These are phyloP conservation scores for Toxicodendron radicans DNA, from an alignment of 345 rosid species.

Conservation along the genomic window DNA sequence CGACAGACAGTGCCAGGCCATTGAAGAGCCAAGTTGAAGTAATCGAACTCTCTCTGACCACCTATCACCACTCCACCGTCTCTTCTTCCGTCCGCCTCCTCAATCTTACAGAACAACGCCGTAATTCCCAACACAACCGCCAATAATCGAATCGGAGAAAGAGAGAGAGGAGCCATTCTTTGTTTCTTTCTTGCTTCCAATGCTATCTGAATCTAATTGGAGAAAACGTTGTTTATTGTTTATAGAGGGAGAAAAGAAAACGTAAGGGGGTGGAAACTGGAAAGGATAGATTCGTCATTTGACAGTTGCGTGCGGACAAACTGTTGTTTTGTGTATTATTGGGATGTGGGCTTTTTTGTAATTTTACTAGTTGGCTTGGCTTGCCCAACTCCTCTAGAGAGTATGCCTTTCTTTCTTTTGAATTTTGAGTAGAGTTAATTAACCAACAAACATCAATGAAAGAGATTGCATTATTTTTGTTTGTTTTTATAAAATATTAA, in stretches of 20 bases:
- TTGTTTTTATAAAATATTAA: too few relatives aligned
- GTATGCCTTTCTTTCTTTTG: too few relatives aligned
- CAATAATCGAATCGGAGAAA: conserved; percentile 18
- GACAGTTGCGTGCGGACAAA: too few relatives aligned
- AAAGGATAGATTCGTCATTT: neutral
- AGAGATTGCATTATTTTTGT: too few relatives aligned
- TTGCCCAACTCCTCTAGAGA: too few relatives aligned
- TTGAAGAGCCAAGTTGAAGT: conserved; percentile 73
- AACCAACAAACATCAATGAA: too few relatives aligned
- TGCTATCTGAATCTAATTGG: neutral
- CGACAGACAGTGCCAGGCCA: conserved; percentile 91
- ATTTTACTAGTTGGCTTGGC: too few relatives aligned
- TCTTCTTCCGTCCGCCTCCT: conserved; percentile 9
- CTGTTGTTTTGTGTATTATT: too few relatives aligned
- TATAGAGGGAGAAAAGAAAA: too few relatives aligned
- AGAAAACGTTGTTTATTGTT: too few relatives aligned
- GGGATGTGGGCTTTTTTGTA: too few relatives aligned
- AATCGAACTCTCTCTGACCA: conserved; percentile 80
- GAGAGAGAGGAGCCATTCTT: conserved; percentile 12
- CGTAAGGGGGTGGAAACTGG: neutral
- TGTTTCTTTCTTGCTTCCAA: neutral
- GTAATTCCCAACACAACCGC: neutral
- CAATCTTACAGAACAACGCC: conserved; percentile 6
- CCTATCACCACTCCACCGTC: conserved; percentile 17
- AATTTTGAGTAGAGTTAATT: too few relatives aligned